Evolutionary conservation across 768 basidiomycete genomes (phyloP).

Genomic region (Russula earlei): DNA sequence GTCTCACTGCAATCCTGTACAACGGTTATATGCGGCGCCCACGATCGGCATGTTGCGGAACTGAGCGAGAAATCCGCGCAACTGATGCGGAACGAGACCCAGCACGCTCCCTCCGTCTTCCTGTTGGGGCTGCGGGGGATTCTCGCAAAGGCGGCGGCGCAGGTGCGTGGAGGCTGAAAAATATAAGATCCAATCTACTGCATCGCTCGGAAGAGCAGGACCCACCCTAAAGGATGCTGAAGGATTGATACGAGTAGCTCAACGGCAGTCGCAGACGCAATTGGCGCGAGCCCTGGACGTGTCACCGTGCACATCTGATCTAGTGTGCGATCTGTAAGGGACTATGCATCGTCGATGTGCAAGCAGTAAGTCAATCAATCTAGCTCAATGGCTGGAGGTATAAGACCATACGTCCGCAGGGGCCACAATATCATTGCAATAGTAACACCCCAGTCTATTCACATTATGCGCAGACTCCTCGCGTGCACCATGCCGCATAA

Average conservation of each 20-base stretch:
- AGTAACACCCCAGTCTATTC: conserved; percentile 78
- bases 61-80: conserved; percentile 82
- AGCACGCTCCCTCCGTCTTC: conserved; percentile 43
- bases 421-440: conserved; percentile 96
- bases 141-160: conserved; percentile 46
- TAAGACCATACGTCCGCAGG: conserved; percentile 68
- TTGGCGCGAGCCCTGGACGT: conserved; percentile 85
- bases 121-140: conserved; percentile 19
- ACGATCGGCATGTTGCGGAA: conserved; percentile 79
- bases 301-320: conserved; percentile 99
- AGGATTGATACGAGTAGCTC: conserved; percentile 83
- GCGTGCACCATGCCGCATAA: conserved; percentile 89
- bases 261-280: conserved; percentile 86
- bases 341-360: conserved; percentile 29
- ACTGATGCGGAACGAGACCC: conserved; percentile 87
- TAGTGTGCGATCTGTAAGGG: conserved; percentile 79
- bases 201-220: neutral
- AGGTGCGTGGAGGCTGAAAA: conserved; percentile 47
- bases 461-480: conserved; percentile 26
- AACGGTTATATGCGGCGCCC: conserved; percentile 77
- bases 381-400: neutral
- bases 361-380: neutral
- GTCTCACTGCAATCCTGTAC: conserved; percentile 86
- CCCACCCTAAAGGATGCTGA: conserved; percentile 82
- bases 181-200: neutral